Base-by-base conservation (phyloP, 805 yeast genomes). In the Saccharomyces eubayanus region DNA sequence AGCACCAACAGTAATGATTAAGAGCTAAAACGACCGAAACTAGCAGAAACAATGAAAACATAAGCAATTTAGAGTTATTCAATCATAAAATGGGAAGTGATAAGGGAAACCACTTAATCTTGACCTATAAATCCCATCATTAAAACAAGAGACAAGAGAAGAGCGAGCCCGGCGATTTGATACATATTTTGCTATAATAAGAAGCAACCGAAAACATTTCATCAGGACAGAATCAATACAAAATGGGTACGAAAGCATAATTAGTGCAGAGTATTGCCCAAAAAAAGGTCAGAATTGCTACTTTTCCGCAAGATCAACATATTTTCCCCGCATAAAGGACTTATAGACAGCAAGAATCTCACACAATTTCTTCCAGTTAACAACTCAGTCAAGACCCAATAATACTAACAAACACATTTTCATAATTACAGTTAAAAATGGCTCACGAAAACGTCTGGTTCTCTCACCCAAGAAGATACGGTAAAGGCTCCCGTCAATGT, bases 381-480 rank as follows among this genome's bases (percentile, higher is more conserved):
- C 16, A n/a, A n/a, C n/a, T n/a, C 24, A 16, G 16, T 11, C 43
- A 16, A 16, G 5, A 8, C 20, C 14, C 30, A 31, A 6, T 16
- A 27, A 9, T 48, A 48, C 30, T 36, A 36, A 36, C 43, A 36
- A 36, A 16, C 12, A 16, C 12, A 6, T 29, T 30, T 6, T 36
- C 36, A 62, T 53, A 67, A 75, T 31, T 16, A 16, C 31, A 52
- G 50, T 79, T 83, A 87, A 80, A 36, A 60, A 91, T 91, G 98
- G 97, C 97, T 87, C 98, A 91, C 97, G 97, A 89, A 86, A 86
- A 89, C 90, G 96, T 92, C 85, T 94, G 99, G 99, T 94, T 80
- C 86, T 91, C 98, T 78, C 99, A 94, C 96, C 99, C 99, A 85
- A 89, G 98, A 89, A 91, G 87, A 81, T 92, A 83, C 90, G 99